phyloP scores from a whole-genome alignment of 768 basidiomycete species.

The Termitomyces sp. region DNA sequence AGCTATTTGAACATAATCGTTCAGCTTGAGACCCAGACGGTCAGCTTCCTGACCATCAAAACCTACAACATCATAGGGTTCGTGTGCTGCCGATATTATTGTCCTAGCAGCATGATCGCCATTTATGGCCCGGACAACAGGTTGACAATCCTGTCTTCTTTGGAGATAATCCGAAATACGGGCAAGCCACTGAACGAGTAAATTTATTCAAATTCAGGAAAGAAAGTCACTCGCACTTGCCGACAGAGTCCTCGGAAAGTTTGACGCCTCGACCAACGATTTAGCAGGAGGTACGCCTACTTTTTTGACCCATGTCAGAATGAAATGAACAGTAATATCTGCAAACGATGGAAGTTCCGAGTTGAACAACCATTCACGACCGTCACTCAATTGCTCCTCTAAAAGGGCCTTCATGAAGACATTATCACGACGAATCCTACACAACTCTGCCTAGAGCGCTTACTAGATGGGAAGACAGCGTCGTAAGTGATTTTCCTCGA shows the following conservation, averaged over 20 bases:
- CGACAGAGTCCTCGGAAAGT: constrained; percentile 34
- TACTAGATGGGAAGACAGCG: constrained; percentile 44
- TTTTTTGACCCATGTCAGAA: constrained; percentile 36
- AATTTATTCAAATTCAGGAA: not conserved
- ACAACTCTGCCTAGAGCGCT: constrained; percentile 2
- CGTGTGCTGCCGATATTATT: constrained; percentile 30
- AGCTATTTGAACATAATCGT: constrained; percentile 32
- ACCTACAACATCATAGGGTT: constrained; percentile 33
- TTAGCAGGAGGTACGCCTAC: constrained; percentile 24
- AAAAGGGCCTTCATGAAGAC: constrained; percentile 19
- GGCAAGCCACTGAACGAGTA: constrained; percentile 36
- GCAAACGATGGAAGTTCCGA: constrained; percentile 45
- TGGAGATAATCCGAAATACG: constrained; percentile 32
- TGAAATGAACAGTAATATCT: constrained; percentile 47
- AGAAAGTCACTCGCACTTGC: constrained; percentile 20
- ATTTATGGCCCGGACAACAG: constrained; percentile 21
- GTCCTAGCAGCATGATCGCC: constrained; percentile 37
- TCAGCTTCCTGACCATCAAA: constrained; percentile 40
- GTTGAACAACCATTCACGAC: constrained; percentile 52
- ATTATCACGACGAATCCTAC: not conserved
- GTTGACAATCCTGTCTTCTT: constrained; percentile 19
- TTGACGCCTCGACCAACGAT: constrained; percentile 28
- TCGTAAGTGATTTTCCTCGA: constrained; percentile 22
- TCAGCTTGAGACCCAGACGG: constrained; percentile 32
- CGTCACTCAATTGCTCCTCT: constrained; percentile 44